A percentile compares a stretch with the other conserved stretches of the same genome.
phyloP scores from a whole-genome alignment of 2,329 filamentous ascomycete genomes.

The Diaporthe citri region DNA sequence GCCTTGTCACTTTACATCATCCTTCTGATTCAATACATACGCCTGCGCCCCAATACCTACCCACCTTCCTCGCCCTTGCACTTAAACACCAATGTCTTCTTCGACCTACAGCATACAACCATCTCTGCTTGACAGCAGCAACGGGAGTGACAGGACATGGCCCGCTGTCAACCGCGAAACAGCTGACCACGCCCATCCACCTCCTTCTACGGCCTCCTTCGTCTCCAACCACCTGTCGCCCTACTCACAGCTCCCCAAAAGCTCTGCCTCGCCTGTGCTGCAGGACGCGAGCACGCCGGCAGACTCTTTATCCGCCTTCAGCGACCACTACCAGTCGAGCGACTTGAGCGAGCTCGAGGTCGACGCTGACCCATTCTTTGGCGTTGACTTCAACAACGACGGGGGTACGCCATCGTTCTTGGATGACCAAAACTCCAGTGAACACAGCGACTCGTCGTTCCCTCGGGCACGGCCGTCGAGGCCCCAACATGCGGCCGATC shows the following conservation, averaged over 20 bases:
- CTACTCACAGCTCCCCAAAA: slow-evolving; percentile 55
- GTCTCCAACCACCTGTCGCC: slow-evolving; percentile 57
- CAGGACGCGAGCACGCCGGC: slow-evolving; percentile 60
- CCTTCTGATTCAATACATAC: slow-evolving; percentile 35
- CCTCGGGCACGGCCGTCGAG: slow-evolving; percentile 25
- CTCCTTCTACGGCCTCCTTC: slow-evolving; percentile 49
- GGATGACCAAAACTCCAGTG: slow-evolving; percentile 47
- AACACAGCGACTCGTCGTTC: slow-evolving; percentile 30
- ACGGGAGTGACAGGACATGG: slow-evolving; percentile 37
- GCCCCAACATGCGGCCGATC: slow-evolving; percentile 42
- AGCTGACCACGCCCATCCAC: slow-evolving; percentile 39
- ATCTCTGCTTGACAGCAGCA: slow-evolving; percentile 39
- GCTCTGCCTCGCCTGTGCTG: slow-evolving; percentile 55
- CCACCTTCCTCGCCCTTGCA: slow-evolving; percentile 40
- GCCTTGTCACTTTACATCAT: slow-evolving; percentile 35
- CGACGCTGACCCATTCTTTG: slow-evolving; percentile 64
- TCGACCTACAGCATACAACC: slow-evolving; percentile 38
- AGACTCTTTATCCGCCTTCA: slow-evolving; percentile 61
- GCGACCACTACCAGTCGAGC: slow-evolving; percentile 62
- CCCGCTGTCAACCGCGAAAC: slow-evolving; percentile 12
- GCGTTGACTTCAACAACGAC: slow-evolving; percentile 61
- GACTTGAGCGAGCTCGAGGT: slow-evolving; percentile 59
- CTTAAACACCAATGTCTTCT: slow-evolving; percentile 42
- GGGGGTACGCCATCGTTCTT: slow-evolving; percentile 61
- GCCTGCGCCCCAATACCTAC: slow-evolving; percentile 35